Evolutionary conservation across 805 yeast species (phyloP).

Genomic region (Henningerozyma blattae): DNA sequence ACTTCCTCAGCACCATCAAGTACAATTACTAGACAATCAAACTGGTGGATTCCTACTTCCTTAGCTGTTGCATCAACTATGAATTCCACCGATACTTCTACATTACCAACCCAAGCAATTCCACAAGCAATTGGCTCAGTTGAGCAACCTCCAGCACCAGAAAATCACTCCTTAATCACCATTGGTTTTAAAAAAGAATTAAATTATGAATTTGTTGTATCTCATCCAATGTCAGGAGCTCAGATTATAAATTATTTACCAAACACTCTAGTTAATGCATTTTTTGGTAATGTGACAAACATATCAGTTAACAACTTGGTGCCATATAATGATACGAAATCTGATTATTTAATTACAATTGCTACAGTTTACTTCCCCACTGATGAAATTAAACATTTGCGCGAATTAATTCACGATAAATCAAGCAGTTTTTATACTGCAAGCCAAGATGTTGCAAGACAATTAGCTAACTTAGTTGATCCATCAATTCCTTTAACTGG

Average conservation of each 20-base stretch:
- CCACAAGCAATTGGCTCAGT: slow-evolving; percentile 30
- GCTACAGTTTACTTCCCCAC: slow-evolving; percentile 80
- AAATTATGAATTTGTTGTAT: slow-evolving; percentile 80
- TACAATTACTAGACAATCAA: background rate
- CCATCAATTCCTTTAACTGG: slow-evolving; percentile 20
- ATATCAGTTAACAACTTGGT: slow-evolving; percentile 57
- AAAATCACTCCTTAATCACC: slow-evolving; percentile 17
- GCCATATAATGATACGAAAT: slow-evolving; percentile 52
- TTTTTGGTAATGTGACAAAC: slow-evolving; percentile 29
- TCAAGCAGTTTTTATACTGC: slow-evolving; percentile 50
- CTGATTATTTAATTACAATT: slow-evolving; percentile 66
- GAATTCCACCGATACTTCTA: slow-evolving; percentile 32
- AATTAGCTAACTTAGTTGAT: slow-evolving; percentile 61
- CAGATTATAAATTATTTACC: slow-evolving; percentile 66
- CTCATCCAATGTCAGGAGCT: slow-evolving; percentile 73
- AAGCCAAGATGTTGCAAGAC: slow-evolving; percentile 33
- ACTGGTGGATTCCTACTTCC: slow-evolving; percentile 34
- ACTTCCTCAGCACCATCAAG: background rate
- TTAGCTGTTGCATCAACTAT: slow-evolving; percentile 41
- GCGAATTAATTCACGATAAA: slow-evolving; percentile 39
- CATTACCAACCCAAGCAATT: slow-evolving; percentile 15
- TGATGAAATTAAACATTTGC: slow-evolving; percentile 36
- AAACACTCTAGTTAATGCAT: slow-evolving; percentile 52
- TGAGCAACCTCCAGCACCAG: slow-evolving; percentile 24
- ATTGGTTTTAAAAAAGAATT: slow-evolving; percentile 52